phyloP scores from a whole-genome alignment of 2,329 filamentous ascomycete species.

The Botrytis paeoniae region DNA sequence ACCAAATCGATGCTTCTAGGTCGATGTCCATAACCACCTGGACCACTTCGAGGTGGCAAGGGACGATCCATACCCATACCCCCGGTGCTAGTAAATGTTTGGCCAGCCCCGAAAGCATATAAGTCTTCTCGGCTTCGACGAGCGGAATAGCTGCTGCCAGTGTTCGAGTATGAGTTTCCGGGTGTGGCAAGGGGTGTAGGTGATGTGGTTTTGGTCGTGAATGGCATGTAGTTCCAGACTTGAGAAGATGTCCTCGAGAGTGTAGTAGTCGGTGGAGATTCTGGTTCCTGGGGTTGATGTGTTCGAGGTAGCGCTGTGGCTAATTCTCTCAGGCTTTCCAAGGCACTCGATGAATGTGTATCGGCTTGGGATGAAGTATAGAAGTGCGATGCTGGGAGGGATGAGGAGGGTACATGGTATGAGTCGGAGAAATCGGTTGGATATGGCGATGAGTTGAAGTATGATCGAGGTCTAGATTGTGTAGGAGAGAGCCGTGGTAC shows the following conservation, averaged over 20 bases:
- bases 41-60: conserved; percentile 51
- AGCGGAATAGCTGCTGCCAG: conserved; percentile 22
- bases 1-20: conserved; percentile 64
- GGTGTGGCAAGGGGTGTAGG: conserved; percentile 32
- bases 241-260: conserved; percentile 30
- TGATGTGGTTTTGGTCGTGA: conserved; percentile 28
- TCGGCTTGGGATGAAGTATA: conserved; percentile 16
- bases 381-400: conserved; percentile 38
- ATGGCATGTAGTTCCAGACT: conserved; percentile 37
- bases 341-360: conserved; percentile 29
- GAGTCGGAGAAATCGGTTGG: conserved; percentile 19
- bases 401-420: conserved; percentile 40
- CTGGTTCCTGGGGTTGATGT: conserved; percentile 16
- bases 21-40: conserved; percentile 50
- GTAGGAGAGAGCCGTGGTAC: conserved; percentile 63
- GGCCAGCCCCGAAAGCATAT: conserved; percentile 27
- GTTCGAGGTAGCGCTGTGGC: conserved; percentile 33
- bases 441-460: conserved; percentile 47
- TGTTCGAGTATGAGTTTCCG: conserved; percentile 30
- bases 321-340: conserved; percentile 32
- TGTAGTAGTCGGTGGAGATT: conserved; percentile 20
- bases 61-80: conserved; percentile 50
- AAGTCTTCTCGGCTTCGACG: conserved; percentile 31
- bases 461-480: conserved; percentile 55
- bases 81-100: conserved; percentile 39